Base-by-base conservation (phyloP, 2,329 filamentous ascomycete species). In the Nemania bipapillata region DNA sequence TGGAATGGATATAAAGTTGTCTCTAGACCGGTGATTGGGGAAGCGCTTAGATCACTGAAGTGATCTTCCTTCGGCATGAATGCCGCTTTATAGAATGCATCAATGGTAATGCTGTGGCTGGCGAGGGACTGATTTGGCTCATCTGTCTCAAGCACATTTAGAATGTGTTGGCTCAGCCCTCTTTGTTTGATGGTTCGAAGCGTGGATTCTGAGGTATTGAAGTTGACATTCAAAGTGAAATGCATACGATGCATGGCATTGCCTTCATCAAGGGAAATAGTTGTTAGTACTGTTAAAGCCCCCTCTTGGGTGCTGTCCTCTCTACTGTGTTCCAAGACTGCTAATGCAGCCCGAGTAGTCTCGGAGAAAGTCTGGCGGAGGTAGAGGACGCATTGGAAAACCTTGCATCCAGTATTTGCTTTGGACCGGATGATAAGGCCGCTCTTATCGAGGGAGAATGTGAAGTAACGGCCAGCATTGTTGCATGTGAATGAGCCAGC, bases 1-100 rank as follows among this genome's bases (percentile, higher is more conserved):
- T 94, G 92, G 68, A 93, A 94, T 0, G 91, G 91, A 75, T 89
- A 94, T 0, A 94, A 80, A 0, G 80, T 81, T 0, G 88, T 84
- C 52, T 80, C 80, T 58, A 85, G 81, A 28, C 78, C 80, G 0
- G 82, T 79, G 5, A 88, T 77, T 2, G 79, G 42, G 40, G 88
- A 80, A 0, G 79, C 77, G 1, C 77, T 73, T 0, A 83, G 66
- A 3, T 77, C 72, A 17, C 75, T 66, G 60, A 86, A 82, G 4
- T 80, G 30, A 8, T 68, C 74, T n/a, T 81, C 81, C 11, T 81
- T 71, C 1, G 92, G 89, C 1, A 90, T 85, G 74, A 89, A 86
- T 1, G 91, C 89, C 17, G 88, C 87, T 60, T 91, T 86, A 74
- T 94, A 94, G 76, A 94, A 94, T 65, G 83, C 82, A 73, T 85